Percentiles rank a stretch among this genome's conserved stretches.
These are phyloP conservation scores for Aspergillus panamensis DNA, from an alignment of 495 filamentous ascomycete genomes.

Conservation along the genomic window DNA sequence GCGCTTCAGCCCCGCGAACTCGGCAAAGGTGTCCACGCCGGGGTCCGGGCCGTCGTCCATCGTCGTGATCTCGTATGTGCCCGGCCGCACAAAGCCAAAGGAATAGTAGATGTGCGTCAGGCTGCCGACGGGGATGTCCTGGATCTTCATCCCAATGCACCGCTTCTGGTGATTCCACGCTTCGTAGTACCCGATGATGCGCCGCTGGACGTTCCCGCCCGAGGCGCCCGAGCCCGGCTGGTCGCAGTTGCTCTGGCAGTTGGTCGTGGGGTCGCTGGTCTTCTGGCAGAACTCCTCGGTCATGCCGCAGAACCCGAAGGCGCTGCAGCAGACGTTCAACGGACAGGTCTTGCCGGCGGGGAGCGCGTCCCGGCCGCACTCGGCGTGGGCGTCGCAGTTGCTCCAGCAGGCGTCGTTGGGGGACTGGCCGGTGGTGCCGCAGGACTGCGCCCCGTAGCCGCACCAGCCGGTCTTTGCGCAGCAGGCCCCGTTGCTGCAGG, in stretches of 20 bases:
- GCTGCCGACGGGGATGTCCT: constrained; percentile 11
- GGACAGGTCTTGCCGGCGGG: constrained; percentile 25
- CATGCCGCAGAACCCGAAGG: constrained; percentile 33
- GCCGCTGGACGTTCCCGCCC: neutral
- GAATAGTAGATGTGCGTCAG: constrained; percentile 11
- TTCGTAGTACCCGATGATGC: constrained; percentile 15
- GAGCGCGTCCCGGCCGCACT: constrained; percentile 28
- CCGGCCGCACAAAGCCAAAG: constrained; percentile 8
- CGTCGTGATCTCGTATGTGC: constrained; percentile 1
- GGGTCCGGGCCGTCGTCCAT: neutral
- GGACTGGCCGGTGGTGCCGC: constrained; percentile 2
- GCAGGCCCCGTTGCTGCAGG: constrained; percentile 9
- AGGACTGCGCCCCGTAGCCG: constrained; percentile 10
- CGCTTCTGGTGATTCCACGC: constrained; percentile 6
- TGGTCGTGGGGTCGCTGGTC: neutral
- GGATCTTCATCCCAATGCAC: constrained; percentile 3
- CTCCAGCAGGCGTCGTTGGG: constrained; percentile 12
- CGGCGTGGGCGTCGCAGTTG: constrained; percentile 35
- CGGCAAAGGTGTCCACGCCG: neutral
- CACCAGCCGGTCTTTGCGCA: constrained; percentile 2
- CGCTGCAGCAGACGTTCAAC: constrained; percentile 30
- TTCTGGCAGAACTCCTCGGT: constrained; percentile 44
- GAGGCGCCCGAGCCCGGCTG: constrained; percentile 4
- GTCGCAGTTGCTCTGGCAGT: constrained; percentile 18
- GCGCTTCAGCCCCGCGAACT: constrained; percentile 5